Percentiles rank a stretch among this genome's conserved stretches.
Evolutionary conservation across 164 flowering plant species (phyloP).

Genomic region (Euptelea pleiosperma): DNA sequence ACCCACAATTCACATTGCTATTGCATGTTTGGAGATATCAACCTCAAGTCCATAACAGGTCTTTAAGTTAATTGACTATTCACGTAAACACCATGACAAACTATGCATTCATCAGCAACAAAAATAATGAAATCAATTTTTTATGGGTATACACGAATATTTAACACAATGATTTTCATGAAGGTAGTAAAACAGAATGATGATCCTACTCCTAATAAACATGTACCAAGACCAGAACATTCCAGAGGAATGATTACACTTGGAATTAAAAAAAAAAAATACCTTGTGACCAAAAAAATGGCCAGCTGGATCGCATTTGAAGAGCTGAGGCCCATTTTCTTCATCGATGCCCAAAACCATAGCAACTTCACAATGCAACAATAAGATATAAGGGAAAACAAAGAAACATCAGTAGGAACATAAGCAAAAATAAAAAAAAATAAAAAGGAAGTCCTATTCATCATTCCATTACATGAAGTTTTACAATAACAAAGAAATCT

Average conservation of each 20-base stretch:
- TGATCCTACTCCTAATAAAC: not conserved
- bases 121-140: no score
- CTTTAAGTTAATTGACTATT: no score
- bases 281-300: slow-evolving; percentile 98
- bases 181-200: not conserved
- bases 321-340: slow-evolving; percentile 87
- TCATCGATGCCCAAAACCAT: slow-evolving; percentile 96
- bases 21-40: no score
- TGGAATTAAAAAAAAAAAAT: no score
- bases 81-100: no score
- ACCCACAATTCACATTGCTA: no score
- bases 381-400: not conserved
- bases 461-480: no score
- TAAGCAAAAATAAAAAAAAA: no score
- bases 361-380: slow-evolving; percentile 51
- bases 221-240: no score
- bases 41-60: not conserved
- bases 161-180: not conserved
- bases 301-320: slow-evolving; percentile 99
- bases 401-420: not conserved
- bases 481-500: not conserved
- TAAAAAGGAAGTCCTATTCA: not conserved
- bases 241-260: no score
- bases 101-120: no score
- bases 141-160: no score